Base-by-base conservation (phyloP, 2,329 filamentous ascomycete genomes). In the Aspergillus fructus region DNA sequence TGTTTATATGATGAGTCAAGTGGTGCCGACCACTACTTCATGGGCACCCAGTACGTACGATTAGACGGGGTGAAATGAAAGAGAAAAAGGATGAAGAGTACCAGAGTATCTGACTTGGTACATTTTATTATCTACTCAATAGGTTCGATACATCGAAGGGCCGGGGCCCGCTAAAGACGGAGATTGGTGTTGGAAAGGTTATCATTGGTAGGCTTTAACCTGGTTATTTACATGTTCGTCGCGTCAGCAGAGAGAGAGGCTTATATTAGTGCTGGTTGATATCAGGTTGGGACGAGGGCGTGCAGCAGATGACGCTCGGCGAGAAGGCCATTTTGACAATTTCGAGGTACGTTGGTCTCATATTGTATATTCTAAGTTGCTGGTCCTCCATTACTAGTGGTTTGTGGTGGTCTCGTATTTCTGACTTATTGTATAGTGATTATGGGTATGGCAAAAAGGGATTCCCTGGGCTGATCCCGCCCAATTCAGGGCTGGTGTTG, bases 241-340 rank as follows among this genome's bases (percentile, higher is more conserved):
- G 17, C 19, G 13, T n/a, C 3, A 9, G 24, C 21, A 30, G 27
- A 30, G 9, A 30, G 9, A 30, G 27, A 30, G 27, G 27, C 27
- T 30, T 11, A 30, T 30, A 30, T 8, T 30, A 9, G 9, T 30
- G 27, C 27, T 30, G 27, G 42, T 23, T 13, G 21, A 45, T 3
- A 33, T 47, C 19, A 66, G 90, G 86, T 66, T 96, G 85, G 91
- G 92, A 91, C 70, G 87, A 96, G 78, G 93, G 89, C 64, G 92
- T 97, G 53, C 78, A 81, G 49, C 81, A 85, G 71, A 97, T 99
- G 93, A 88, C 88, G 72, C 81, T 96, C 58, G 93, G 93, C 73
- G 93, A 97, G 84, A 93, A 90, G 81, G 88, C 91, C 53, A 90
- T 85, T 51, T 82, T 99, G 63, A 89, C 87, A 65, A 97, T 97